Evolutionary conservation across 2,329 filamentous ascomycete genomes (phyloP), one percentile per base, ranked within the genome.

Genomic region (Diaporthe nobilis): DNA sequence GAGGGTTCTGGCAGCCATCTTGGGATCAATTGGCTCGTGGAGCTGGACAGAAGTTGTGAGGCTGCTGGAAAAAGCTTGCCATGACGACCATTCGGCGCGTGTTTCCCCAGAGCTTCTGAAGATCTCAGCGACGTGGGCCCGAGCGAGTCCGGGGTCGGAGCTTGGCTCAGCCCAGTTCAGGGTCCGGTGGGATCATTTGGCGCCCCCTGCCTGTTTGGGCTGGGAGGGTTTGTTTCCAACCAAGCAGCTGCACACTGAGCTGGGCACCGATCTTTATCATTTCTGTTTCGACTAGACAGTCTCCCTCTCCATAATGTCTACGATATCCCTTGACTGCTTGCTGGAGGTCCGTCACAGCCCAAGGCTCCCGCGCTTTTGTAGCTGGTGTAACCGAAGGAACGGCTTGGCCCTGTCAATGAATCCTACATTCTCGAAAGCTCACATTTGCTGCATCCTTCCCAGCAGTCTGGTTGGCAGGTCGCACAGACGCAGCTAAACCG

Each of bases 1-100:
- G 77, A 94, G 88, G 76, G 92, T 90, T 83, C 91, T 87, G 81
- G 91, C 87, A 82, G 91, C 91, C 91, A 92, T 92, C 81, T 79
- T 85, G 49, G 51, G 57, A 72, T 77, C 31, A 73, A 77, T 75
- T 75, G 76, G 70, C 76, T 73, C 25, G 44, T 67, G 17, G 17
- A 12, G 25, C 31, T 65, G 44, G 70, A 37, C 10, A 13, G 22
- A 31, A 22, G 37, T 47, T 39, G 42, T 58, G 55, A 70, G 61
- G 42, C n/a, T 47, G 49, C 73, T 47, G n/a, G 37, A 39, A 65
- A 71, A 75, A 72, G 39, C 71, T 73, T 73, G 71, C 47, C 63
- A 20, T 53, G 63, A 51, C 63, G 47, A 47, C 44, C 39, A 20
- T 17, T 25, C 22, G 47, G 44, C 49, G 31, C 20, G 47, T 68